Evolutionary conservation across 345 rosid species (phyloP).

Genomic region (Conringia planisiliqua): DNA sequence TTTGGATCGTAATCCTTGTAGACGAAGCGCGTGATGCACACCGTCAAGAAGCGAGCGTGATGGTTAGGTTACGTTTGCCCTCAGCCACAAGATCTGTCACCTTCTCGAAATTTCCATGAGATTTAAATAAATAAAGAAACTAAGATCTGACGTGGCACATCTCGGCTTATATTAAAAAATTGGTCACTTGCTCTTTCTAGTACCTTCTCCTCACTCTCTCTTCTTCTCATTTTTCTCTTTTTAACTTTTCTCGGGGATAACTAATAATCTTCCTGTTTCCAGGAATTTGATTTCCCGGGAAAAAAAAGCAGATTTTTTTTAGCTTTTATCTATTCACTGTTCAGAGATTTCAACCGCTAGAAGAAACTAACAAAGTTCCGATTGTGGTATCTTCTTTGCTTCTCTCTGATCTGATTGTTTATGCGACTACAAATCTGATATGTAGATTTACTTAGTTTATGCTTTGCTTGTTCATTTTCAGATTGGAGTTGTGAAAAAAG

Average conservation of each 20-base stretch:
- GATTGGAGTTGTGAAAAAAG: background rate
- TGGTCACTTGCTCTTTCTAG: constrained; percentile 8
- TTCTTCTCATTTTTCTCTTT: background rate
- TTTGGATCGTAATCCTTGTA: background rate
- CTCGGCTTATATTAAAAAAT: background rate
- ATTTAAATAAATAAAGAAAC: constrained; percentile 1
- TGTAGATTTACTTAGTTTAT: background rate
- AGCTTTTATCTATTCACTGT: background rate
- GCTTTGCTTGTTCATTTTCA: background rate
- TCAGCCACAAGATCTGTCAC: constrained; percentile 50
- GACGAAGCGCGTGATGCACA: constrained; percentile 9
- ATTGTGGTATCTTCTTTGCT: background rate
- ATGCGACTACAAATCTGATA: background rate
- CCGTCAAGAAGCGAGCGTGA: background rate
- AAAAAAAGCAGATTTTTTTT: background rate
- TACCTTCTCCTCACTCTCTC: constrained; percentile 6
- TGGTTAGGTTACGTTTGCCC: constrained; percentile 9
- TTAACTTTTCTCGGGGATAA: background rate
- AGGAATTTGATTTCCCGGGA: constrained; percentile 1
- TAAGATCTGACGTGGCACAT: constrained; percentile 42
- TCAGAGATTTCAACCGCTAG: background rate
- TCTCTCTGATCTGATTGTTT: background rate
- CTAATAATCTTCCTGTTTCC: background rate
- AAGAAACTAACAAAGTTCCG: background rate
- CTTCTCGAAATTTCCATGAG: constrained; percentile 49